A percentile compares a stretch with the other conserved stretches of the same genome.
These are phyloP conservation scores for Myrica gale DNA, from an alignment of 306 rosid species.

Conservation along the genomic window DNA sequence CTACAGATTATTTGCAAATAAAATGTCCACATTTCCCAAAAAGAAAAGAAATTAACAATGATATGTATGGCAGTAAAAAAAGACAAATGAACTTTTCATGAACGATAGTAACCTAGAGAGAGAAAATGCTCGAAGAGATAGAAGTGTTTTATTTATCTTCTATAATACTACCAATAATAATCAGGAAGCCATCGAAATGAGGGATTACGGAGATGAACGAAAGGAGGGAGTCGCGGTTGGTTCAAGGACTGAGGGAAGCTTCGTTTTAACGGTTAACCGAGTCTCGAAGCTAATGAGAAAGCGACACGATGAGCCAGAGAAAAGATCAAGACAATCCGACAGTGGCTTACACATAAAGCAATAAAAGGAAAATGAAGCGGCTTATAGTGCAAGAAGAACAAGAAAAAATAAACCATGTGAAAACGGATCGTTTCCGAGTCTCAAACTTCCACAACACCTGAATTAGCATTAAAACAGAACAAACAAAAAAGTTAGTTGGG, in stretches of 20 bases:
- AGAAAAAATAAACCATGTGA: background rate
- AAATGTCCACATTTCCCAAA: background rate
- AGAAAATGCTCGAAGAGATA: background rate
- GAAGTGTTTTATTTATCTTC: background rate
- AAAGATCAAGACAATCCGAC: conserved; percentile 12
- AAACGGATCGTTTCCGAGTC: conserved; percentile 3
- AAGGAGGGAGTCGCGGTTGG: conserved; percentile 5
- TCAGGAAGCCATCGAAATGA: conserved; percentile 26
- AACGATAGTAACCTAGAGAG: background rate
- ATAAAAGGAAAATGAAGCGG: background rate
- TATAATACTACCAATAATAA: no score
- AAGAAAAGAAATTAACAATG: conserved; percentile 15
- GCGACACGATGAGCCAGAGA: conserved; percentile 29
- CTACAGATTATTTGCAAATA: conserved; percentile 19
- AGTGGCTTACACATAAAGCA: conserved; percentile 28
- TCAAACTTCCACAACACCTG: conserved; percentile 27
- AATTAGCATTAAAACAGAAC: no score
- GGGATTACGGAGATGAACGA: conserved; percentile 11
- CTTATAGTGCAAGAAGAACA: background rate
- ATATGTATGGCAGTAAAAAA: conserved; percentile 7
- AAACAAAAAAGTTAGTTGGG: no score
- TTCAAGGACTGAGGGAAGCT: conserved; percentile 14
- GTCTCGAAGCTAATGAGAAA: conserved; percentile 24
- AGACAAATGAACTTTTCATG: background rate
- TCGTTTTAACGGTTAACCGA: background rate